Base-by-base conservation (phyloP, 106 monocot genomes). In the Acanthochlamys bracteata region DNA sequence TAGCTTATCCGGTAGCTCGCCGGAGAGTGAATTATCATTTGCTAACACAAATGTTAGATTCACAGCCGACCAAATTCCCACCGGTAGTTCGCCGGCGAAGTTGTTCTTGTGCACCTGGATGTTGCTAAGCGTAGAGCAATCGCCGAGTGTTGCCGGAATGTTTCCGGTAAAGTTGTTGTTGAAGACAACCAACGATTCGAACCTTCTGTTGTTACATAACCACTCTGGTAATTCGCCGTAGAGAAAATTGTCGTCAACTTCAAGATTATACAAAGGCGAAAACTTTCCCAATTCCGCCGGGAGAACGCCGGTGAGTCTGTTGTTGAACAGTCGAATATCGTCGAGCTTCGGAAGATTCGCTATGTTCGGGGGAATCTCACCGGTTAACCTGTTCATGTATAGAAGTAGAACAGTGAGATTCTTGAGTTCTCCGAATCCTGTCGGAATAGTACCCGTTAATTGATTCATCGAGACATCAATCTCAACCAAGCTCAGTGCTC, bases 101-200 rank as follows among this genome's bases (percentile, higher is more conserved):
- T 23, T 10, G 64, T 90, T 96, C 7, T 69, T 45, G 22, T 78
- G 39, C 11, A 96, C 39, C 73, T 54, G 11, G 12, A 96, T 10
- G 22, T 59, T 68, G 25, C 39, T 4, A 7, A 96, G 80, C 19
- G 67, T 65, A 7, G 66, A 2, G 51, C 91, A 91, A 7, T 55
- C 52, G 11, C 77, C 80, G 55, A 98, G 80, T 3, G 80, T 63
- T 13, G 61, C 70, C 27, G 88, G 96, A 0, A 98, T 53, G 0
- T 7, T 67, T 4, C 91, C 96, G 7, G 66, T 76, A 63, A 98
- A 47, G 17, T 76, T 74, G 66, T 92, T 98, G 55, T 79, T 39
- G 51, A 53, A 83, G 16, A 81, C 80, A 1, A 70, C 41, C 27
- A 91, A 19, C 6, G 69, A 75, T 0, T 41, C 23, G 4, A 92